Conservation (phyloP, 345 rosid genomes). For the Combretum micranthum region DNA sequence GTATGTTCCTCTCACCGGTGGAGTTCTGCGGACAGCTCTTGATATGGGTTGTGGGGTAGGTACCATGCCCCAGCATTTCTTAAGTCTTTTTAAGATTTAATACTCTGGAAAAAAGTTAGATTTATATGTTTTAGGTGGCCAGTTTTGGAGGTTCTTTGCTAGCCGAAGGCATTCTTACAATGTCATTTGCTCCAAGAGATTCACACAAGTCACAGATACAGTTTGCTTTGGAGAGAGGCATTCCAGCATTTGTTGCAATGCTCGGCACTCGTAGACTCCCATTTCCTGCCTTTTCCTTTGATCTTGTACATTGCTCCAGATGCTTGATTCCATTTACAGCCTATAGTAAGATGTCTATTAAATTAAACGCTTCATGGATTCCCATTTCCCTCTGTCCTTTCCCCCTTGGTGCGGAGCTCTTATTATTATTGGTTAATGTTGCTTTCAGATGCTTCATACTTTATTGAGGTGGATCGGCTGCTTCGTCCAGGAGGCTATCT, state of each 20-base stretch:
- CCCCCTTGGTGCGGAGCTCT: slow-evolving; percentile 5
- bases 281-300: slow-evolving; percentile 85
- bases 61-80: slow-evolving; percentile 1
- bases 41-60: slow-evolving; percentile 99
- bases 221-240: slow-evolving; percentile 92
- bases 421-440: slow-evolving; percentile 17
- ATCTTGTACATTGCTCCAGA: slow-evolving; percentile 83
- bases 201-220: slow-evolving; percentile 98
- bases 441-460: slow-evolving; percentile 84
- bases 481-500: slow-evolving; percentile 93
- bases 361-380: background rate
- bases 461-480: slow-evolving; percentile 83
- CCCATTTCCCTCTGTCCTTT: slow-evolving; percentile 2
- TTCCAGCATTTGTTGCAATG: slow-evolving; percentile 97
- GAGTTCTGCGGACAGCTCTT: slow-evolving; percentile 85
- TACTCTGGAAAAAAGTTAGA: slow-evolving; percentile 2
- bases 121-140: slow-evolving; percentile 57
- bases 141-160: slow-evolving; percentile 88
- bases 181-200: slow-evolving; percentile 96
- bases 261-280: slow-evolving; percentile 99
- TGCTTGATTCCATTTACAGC: slow-evolving; percentile 95
- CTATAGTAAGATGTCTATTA: slow-evolving; percentile 57
- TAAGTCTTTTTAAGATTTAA: background rate
- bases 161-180: slow-evolving; percentile 57
- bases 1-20: slow-evolving; percentile 65